These are phyloP conservation scores for Candida tallmaniae DNA, from an alignment of 805 yeast genomes.

Conservation along the genomic window DNA sequence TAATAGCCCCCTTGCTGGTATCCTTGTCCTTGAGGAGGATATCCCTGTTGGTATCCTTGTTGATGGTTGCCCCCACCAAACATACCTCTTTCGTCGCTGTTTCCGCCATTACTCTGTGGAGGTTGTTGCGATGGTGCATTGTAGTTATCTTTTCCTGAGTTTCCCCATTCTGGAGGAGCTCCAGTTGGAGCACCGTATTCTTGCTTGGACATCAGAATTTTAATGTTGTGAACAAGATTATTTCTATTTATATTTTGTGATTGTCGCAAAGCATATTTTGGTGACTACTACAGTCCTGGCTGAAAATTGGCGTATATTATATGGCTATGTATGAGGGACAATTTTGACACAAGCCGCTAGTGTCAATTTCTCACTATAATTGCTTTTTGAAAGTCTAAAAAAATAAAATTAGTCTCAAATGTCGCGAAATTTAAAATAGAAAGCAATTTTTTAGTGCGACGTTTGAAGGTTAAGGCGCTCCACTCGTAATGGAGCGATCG, in stretches of 20 bases:
- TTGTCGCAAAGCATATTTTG: too few species aligned
- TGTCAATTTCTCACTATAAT: too few species aligned
- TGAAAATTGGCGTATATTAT: too few species aligned
- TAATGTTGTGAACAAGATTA: too few species aligned
- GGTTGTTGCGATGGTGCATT: constrained; percentile 9
- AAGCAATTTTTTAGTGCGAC: too few species aligned
- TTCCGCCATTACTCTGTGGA: constrained; percentile 2
- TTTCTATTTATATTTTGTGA: too few species aligned
- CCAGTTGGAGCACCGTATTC: constrained; percentile 19
- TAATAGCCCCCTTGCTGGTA: constrained; percentile 31
- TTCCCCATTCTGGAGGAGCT: constrained; percentile 25
- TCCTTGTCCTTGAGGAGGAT: constrained; percentile 18
- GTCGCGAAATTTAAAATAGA: too few species aligned
- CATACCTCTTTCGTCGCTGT: constrained; percentile 21
- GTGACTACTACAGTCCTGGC: too few species aligned
- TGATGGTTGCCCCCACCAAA: constrained; percentile 17
- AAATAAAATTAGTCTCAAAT: too few species aligned
- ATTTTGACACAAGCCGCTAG: too few species aligned
- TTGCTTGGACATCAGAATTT: constrained; percentile 9
- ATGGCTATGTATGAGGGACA: too few species aligned
- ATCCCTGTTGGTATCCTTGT: constrained; percentile 20
- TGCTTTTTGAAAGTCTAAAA: too few species aligned
- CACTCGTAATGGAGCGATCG: constrained; percentile 54
- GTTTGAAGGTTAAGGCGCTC: constrained; percentile 54
- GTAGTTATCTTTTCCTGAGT: constrained; percentile 11